Evolutionary conservation across 2,329 filamentous ascomycete species (phyloP), one percentile per base, ranked within the genome.

Genomic region (Hymenoscyphus albidus): DNA sequence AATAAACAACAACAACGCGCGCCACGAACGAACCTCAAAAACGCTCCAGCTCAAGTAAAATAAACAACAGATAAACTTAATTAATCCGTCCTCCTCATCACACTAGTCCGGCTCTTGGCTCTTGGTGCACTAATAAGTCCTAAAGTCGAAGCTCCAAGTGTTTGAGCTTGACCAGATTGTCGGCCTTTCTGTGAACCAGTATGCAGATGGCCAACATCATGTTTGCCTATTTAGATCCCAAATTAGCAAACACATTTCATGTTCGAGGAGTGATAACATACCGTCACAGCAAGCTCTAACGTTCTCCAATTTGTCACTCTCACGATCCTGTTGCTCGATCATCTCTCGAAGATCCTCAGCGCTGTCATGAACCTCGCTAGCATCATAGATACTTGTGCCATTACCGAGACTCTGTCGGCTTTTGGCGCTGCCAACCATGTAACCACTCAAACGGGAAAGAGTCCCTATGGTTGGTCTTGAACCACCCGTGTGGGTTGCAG

Each of bases 241-340:
- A 77, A 72, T 62, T 56, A 62, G 59, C 35, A 40, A 39, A 58
- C 39, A 38, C 18, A 32, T 13, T 6, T 39, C 35, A 13, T 18
- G 5, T 31, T 10, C 12, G 18, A n/a, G 48, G 18, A 12, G 13
- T 31, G 40, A 13, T 64, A 64, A 80, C 89, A 85, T 83, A 94
- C 93, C 95, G 84, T 98, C 95, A 78, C 95, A 99, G 80, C 95
- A 99, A 65, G 94, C 93, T 75, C 95, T 85, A 69, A 99, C 95
- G 76, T 99, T 97, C 82, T 98, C 94, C 72, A 98, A 82, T 67
- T 88, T 84, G 74, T 93, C 91, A 32, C 88, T 82, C 70, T 93
- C 90, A 62, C 87, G 82, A 72, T 94, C 89, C 74, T 93, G 88
- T 68, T 85, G 83, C 78, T 94, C 91, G 72, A 94, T 91, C 68